Conservation (phyloP, 1,284 basidiomycete species). For the Cutaneotrichosporon daszewskae region DNA sequence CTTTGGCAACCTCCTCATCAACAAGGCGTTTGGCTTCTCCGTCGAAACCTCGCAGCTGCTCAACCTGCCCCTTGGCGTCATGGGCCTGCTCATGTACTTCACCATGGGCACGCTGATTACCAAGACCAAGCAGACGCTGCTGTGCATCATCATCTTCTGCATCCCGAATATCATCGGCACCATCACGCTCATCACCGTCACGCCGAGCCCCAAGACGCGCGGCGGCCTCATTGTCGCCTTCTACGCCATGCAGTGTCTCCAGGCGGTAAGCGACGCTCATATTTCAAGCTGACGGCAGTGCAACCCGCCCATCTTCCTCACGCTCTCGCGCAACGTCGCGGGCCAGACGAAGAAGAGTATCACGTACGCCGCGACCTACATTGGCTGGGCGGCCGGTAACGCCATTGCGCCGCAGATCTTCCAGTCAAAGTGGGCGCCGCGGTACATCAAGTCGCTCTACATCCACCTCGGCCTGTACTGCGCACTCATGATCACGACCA, state of each 20-base stretch:
- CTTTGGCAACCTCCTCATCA: conserved; percentile 23
- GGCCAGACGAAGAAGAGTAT: conserved; percentile 20
- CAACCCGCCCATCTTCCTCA: conserved; percentile 17
- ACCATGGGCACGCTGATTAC: conserved; percentile 7
- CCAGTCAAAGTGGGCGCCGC: conserved; percentile 26
- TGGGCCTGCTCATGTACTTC: conserved; percentile 13
- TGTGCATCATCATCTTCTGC: conserved; percentile 9
- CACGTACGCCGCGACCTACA: conserved; percentile 17
- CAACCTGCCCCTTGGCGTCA: conserved; percentile 20
- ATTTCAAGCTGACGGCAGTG: too few relatives aligned
- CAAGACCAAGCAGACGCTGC: conserved; percentile 1
- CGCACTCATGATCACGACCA: not conserved
- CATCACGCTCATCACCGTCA: conserved; percentile 16
- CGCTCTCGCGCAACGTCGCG: conserved; percentile 18
- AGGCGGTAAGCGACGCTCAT: too few relatives aligned
- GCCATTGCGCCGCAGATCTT: conserved; percentile 33
- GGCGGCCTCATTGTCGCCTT: conserved; percentile 17
- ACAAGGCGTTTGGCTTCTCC: conserved; percentile 20
- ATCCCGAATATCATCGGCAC: conserved; percentile 15
- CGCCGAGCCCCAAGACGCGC: conserved; percentile 2
- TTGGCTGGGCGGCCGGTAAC: conserved; percentile 34
- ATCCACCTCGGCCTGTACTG: conserved; percentile 20
- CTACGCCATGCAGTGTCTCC: conserved; percentile 12
- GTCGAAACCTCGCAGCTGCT: conserved; percentile 7
- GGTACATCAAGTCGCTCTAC: conserved; percentile 32